Evolutionary conservation across 129 eudicot genomes (phyloP), one percentile per base, ranked within the genome.

Genomic region (Arctium lappa): DNA sequence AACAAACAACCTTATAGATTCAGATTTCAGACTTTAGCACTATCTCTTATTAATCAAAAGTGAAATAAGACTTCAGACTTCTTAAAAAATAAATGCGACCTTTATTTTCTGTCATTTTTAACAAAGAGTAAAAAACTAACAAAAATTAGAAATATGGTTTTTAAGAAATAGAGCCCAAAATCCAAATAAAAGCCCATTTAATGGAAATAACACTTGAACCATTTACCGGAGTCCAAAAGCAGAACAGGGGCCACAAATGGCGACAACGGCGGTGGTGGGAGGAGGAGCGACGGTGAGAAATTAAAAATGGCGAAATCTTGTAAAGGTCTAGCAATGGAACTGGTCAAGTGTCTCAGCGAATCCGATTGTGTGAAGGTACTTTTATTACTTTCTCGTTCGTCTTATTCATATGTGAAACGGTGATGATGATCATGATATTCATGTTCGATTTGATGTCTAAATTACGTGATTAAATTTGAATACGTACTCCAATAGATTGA

Each of bases 271-370:
- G 68, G 68, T 60, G 8, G 7, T 15, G 2, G n/a, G n/a, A 50
- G 77, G 31, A 38, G 60, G 15, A 38, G 6, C 42, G 33, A 29
- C 2, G 34, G 33, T 73, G 62, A 12, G 78, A 18, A 33, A 74
- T 3, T 22, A 60, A 42, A 69, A 62, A 91, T 91, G 96, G 82
- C 96, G 74, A 91, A 91, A 74, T 91, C 96, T 31, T 91, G 96
- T 78, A 89, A 91, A 70, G 96, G 96, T 39, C 89, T 91, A 8
- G 96, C 96, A 0, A 73, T 39, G 50, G 94, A 92, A 40, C 86
- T 92, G 72, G 94, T 90, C 85, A 92, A 92, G 85, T 92, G 97
- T 79, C 91, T 92, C 56, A 92, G 92, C 77, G 94, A 92, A 83
- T 92, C 97, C 7, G 94, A 92, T 34, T 92, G 97, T 48, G 88